Percentiles rank a stretch among this genome's conserved stretches.
phyloP scores from a whole-genome alignment of 169 alveolate species.

The Cyclospora cayetanensis region DNA sequence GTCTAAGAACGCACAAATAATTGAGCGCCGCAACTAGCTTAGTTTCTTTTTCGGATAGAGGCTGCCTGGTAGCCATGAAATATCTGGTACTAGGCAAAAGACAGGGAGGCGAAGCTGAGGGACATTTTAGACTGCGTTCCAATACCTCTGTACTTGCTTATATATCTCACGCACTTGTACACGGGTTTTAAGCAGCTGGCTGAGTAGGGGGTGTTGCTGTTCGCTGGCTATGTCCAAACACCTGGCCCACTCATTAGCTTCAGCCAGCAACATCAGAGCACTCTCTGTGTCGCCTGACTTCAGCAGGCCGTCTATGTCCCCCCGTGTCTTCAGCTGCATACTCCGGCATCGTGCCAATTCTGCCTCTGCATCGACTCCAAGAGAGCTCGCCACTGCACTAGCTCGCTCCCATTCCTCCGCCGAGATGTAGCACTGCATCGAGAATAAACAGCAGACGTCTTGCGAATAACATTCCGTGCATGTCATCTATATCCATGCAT shows the following conservation, averaged over 20 bases:
- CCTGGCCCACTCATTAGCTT: not conserved
- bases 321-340: not conserved
- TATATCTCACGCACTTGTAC: not conserved
- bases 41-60: too few relatives aligned
- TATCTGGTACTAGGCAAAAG: too few relatives aligned
- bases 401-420: constrained; percentile 27
- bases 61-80: too few relatives aligned
- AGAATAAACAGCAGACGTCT: not conserved
- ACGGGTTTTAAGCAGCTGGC: not conserved
- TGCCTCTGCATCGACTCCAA: not conserved
- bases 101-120: too few relatives aligned
- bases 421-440: not conserved
- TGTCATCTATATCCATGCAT: too few relatives aligned
- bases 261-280: not conserved
- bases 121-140: too few relatives aligned
- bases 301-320: not conserved
- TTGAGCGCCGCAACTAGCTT: too few relatives aligned
- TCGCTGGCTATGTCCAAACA: not conserved
- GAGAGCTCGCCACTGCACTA: not conserved
- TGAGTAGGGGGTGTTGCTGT: not conserved
- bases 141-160: too few relatives aligned
- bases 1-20: not conserved
- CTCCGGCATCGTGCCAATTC: not conserved
- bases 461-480: not conserved
- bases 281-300: not conserved